Evolutionary conservation across 805 yeast species (phyloP), one percentile per base, ranked within the genome.

Genomic region (Myxozyma geophila): DNA sequence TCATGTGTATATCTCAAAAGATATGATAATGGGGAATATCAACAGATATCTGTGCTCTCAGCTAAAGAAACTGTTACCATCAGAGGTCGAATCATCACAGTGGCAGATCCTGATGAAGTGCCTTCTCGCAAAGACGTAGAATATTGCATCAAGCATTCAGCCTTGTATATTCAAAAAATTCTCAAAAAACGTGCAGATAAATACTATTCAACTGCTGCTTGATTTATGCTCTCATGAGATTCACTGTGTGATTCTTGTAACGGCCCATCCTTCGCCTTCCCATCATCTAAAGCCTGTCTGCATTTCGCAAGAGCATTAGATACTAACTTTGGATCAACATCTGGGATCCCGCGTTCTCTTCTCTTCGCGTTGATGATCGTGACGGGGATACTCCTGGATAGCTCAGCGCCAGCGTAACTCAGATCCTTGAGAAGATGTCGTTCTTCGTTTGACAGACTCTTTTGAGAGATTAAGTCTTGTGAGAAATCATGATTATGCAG

Each of bases 271-370:
- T 36, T 21, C 12, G 47, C 33, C 13, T 41, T 53, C 39, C 48
- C 41, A 19, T 62, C 60, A 13, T 21, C 50, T 21, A 61, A 33
- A 33, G 49, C 33, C 48, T 51, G 60, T 21, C 66, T 36, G 35
- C 41, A 63, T 47, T 61, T 44, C 7, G 63, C 54, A 37, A 64
- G 46, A 13, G 67, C 60, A 48, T 64, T 64, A 21, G 67, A 62
- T 33, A 64, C 67, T 9, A 64, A 50, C 23, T 64, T 64, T 6
- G 67, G 67, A 33, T 64, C 67, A 12, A 64, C 67, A n/a, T 60
- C 66, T 15, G 67, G 67, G 6, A 64, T 37, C 9, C 67, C 67
- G 6, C 55, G 48, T 36, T 64, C 67, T 5, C 52, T 37, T 13
- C 67, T 23, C 49, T 64, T 64, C 19, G 67, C 66, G 33, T 64